Evolutionary conservation across 306 rosid genomes (phyloP).

Genomic region (Dryas alaskensis): DNA sequence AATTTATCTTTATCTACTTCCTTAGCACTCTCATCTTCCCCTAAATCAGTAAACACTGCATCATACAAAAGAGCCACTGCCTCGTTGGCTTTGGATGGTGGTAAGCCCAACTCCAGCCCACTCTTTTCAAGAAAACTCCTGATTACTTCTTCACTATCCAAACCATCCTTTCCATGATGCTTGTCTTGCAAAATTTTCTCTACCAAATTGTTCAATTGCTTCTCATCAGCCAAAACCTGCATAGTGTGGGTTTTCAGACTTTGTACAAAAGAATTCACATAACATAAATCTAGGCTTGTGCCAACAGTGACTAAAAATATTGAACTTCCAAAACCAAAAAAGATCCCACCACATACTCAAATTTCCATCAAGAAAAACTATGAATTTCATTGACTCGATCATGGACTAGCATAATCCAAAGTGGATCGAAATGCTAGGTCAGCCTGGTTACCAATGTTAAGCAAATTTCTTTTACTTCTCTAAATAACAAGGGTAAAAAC

Average conservation of each 20-base stretch:
- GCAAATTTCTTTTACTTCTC: background rate
- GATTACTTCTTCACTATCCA: constrained; percentile 37
- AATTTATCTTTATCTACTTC: constrained; percentile 42
- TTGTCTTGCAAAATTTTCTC: constrained; percentile 55
- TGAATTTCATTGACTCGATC: no score
- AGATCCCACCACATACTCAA: background rate
- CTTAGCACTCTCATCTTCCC: constrained; percentile 27
- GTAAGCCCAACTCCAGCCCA: constrained; percentile 64
- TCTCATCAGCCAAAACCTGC: constrained; percentile 77
- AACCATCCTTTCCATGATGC: constrained; percentile 33
- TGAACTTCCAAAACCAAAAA: background rate
- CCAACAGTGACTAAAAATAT: background rate
- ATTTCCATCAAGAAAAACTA: background rate
- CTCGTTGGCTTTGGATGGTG: constrained; percentile 50
- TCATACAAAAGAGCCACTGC: constrained; percentile 63
- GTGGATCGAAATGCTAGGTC: background rate
- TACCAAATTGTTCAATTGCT: constrained; percentile 47
- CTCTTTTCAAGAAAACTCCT: constrained; percentile 59
- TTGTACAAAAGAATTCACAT: background rate
- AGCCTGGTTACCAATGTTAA: background rate
- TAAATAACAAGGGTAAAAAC: background rate
- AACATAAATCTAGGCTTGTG: background rate
- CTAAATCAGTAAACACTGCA: constrained; percentile 59
- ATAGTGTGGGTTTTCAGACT: constrained; percentile 9
- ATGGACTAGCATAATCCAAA: background rate